Evolutionary conservation across 768 basidiomycete genomes (phyloP).

Genomic region (Royoungia palumana): DNA sequence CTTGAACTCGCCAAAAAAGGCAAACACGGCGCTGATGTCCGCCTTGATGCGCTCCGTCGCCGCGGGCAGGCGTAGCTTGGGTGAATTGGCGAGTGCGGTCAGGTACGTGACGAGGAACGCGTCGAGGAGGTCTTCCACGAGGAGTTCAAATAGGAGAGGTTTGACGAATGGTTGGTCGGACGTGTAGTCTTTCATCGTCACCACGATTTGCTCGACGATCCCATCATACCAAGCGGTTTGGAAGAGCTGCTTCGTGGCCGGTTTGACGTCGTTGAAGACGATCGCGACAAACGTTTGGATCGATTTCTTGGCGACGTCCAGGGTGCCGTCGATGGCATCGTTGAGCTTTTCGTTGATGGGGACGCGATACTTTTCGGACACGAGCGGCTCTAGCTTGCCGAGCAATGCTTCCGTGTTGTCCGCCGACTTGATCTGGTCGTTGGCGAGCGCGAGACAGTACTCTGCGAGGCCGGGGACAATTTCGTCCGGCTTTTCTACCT

Average conservation of each 20-base stretch:
- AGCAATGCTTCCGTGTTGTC: conserved; percentile 89
- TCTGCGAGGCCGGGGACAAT: conserved; percentile 86
- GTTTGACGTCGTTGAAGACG: conserved; percentile 91
- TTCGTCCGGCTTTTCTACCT: conserved; percentile 85
- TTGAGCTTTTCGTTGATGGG: conserved; percentile 85
- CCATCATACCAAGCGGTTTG: conserved; percentile 87
- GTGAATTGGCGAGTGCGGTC: conserved; percentile 76
- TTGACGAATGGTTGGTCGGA: conserved; percentile 91
- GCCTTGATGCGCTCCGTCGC: conserved; percentile 81
- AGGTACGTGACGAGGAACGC: conserved; percentile 88
- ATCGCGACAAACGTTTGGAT: conserved; percentile 91
- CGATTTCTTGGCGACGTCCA: conserved; percentile 98
- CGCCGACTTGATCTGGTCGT: conserved; percentile 96
- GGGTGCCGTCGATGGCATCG: conserved; percentile 96
- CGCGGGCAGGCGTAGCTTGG: conserved; percentile 82
- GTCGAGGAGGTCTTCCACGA: conserved; percentile 91
- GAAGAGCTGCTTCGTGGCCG: conserved; percentile 83
- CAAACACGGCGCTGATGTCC: conserved; percentile 74
- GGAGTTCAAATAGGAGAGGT: conserved; percentile 82
- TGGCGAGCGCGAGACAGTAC: conserved; percentile 94
- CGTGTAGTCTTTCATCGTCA: conserved; percentile 97
- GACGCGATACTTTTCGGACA: conserved; percentile 86
- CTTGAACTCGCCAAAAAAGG: conserved; percentile 80
- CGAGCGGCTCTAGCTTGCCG: conserved; percentile 82
- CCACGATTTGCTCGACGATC: conserved; percentile 81